A percentile compares a stretch with the other conserved stretches of the same genome.
Conservation (phyloP, 495 filamentous ascomycete species). For the Pyrenula massariospora region DNA sequence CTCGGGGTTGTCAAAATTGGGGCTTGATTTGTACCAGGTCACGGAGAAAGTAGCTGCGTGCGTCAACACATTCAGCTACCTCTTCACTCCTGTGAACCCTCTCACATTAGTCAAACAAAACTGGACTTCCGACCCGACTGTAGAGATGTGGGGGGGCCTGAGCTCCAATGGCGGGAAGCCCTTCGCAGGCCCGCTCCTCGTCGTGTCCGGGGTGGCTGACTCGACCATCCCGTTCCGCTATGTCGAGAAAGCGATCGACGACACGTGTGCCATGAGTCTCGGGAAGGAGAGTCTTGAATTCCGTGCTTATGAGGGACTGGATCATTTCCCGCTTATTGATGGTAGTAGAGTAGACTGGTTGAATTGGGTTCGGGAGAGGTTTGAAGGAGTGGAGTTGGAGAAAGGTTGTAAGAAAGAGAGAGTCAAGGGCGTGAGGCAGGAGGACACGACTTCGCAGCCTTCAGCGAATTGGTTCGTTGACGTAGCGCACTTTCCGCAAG, state of each 20-base stretch:
- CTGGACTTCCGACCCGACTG: constrained; percentile 13
- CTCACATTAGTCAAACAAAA: constrained; percentile 9
- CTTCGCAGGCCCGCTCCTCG: constrained; percentile 30
- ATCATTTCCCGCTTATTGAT: constrained; percentile 24
- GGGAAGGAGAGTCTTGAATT: constrained; percentile 19
- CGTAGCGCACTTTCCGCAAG: neutral
- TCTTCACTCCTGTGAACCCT: constrained; percentile 9
- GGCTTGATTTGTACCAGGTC: constrained; percentile 9
- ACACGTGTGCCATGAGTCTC: constrained; percentile 14
- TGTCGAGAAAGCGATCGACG: constrained; percentile 15
- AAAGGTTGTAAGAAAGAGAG: neutral
- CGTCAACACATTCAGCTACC: constrained; percentile 6
- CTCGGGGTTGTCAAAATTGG: neutral
- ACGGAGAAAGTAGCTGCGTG: constrained; percentile 20
- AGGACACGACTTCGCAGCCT: neutral
- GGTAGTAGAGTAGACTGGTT: constrained; percentile 25
- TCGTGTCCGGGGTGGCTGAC: constrained; percentile 29
- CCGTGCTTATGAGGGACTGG: constrained; percentile 16
- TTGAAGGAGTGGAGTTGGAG: constrained; percentile 7
- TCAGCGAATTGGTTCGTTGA: neutral
- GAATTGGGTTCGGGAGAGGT: constrained; percentile 24
- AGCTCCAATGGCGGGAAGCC: constrained; percentile 16
- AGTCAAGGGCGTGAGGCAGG: neutral
- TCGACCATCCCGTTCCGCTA: constrained; percentile 12
- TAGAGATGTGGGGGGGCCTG: constrained; percentile 12